phyloP scores from a whole-genome alignment of 169 alveolate species.

The Amoebophrya sp. region DNA sequence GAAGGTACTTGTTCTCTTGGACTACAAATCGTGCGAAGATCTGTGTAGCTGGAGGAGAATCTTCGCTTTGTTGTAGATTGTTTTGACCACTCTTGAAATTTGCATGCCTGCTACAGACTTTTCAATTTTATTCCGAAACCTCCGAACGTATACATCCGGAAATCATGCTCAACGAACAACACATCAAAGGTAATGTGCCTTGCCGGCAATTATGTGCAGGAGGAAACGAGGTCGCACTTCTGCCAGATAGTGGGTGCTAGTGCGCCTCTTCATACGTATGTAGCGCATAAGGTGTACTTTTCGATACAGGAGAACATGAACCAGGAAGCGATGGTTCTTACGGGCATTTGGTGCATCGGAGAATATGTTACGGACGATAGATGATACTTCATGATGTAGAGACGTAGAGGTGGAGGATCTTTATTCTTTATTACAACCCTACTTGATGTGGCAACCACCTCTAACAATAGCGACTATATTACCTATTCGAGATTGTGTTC shows the following conservation, averaged over 20 bases:
- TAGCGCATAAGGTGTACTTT: constrained; percentile 42
- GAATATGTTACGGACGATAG: too few relatives aligned
- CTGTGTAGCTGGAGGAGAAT: not conserved
- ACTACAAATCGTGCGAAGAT: too few relatives aligned
- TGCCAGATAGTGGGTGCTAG: constrained; percentile 25
- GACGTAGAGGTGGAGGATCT: too few relatives aligned
- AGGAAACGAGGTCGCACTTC: not conserved
- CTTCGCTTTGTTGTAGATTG: not conserved
- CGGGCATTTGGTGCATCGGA: not conserved
- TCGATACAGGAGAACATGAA: constrained; percentile 29
- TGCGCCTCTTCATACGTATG: constrained; percentile 43
- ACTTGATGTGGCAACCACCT: too few relatives aligned
- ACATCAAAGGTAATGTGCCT: constrained; percentile 34
- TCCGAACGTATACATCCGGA: not conserved
- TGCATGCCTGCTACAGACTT: not conserved
- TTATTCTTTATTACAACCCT: too few relatives aligned
- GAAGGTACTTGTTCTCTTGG: constrained; percentile 37
- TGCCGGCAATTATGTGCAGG: constrained; percentile 29
- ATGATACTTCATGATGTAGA: too few relatives aligned
- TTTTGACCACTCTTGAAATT: not conserved
- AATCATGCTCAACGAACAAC: too few relatives aligned
- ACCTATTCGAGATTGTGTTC: too few relatives aligned
- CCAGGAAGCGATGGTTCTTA: not conserved
- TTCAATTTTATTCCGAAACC: not conserved
- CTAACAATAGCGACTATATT: too few relatives aligned